These are phyloP conservation scores for Hanseniaspora valbyensis DNA, from an alignment of 805 yeast species.

Conservation along the genomic window DNA sequence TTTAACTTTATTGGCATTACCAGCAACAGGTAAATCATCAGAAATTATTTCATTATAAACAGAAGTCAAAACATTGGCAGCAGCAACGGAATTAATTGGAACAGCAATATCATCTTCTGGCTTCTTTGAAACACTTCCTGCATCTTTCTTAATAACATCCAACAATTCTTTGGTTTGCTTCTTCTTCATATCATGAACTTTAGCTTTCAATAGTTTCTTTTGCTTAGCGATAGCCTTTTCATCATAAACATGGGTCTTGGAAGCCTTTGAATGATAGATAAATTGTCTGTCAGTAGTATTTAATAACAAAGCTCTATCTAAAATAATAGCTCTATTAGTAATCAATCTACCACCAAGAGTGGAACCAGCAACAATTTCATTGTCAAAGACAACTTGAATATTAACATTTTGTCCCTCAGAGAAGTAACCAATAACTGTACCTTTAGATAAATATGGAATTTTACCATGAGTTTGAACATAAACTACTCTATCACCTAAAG, in stretches of 20 bases:
- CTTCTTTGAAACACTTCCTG: not conserved
- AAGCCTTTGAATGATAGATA: constrained; percentile 61
- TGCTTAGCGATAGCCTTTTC: constrained; percentile 23
- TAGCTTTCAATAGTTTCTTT: constrained; percentile 20
- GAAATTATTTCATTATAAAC: constrained; percentile 27
- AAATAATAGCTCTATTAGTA: constrained; percentile 71
- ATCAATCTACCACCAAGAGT: constrained; percentile 64
- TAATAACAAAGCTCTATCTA: constrained; percentile 71
- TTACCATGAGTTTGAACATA: constrained; percentile 80
- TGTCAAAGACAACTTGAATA: constrained; percentile 73
- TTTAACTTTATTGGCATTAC: constrained; percentile 3
- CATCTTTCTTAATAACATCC: constrained; percentile 27
- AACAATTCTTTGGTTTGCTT: constrained; percentile 36
- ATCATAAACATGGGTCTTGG: constrained; percentile 31
- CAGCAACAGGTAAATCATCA: constrained; percentile 12
- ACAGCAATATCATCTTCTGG: constrained; percentile 18
- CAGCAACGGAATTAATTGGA: constrained; percentile 21
- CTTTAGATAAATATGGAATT: constrained; percentile 76
- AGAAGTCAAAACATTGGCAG: constrained; percentile 28
- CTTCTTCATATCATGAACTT: constrained; percentile 24
- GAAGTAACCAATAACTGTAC: constrained; percentile 76
- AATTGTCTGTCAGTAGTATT: constrained; percentile 67
- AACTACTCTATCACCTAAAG: constrained; percentile 80
- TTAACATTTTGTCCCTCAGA: constrained; percentile 44
- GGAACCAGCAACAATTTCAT: constrained; percentile 71